Percentiles rank a stretch among this genome's conserved stretches.
Conservation (phyloP, 352 stramenopile species). For the Peronospora tabacina region DNA sequence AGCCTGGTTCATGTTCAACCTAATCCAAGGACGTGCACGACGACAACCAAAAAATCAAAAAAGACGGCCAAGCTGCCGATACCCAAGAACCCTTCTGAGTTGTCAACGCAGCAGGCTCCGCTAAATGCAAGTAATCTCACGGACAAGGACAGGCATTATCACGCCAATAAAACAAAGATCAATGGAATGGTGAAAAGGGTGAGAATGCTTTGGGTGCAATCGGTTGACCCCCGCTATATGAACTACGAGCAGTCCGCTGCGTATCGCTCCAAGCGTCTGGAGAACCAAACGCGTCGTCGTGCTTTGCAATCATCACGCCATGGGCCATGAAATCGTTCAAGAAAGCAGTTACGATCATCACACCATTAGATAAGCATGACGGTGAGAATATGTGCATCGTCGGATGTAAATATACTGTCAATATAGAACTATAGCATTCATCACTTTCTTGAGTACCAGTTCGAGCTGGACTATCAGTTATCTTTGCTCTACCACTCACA, state of each 20-base stretch:
- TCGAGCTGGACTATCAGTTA: not conserved
- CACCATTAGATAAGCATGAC: not conserved
- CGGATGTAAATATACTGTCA: not conserved
- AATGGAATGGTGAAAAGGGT: not conserved
- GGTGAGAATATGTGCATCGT: not conserved
- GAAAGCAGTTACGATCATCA: not conserved
- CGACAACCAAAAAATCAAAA: not conserved
- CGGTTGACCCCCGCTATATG: conserved; percentile 10
- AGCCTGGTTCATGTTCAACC: not conserved
- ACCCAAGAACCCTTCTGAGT: not conserved
- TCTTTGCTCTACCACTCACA: conserved; percentile 15
- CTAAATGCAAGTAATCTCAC: not conserved
- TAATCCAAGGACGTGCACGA: not conserved
- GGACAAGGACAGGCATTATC: not conserved
- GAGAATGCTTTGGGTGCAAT: not conserved
- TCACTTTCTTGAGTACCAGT: not conserved
- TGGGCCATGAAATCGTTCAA: not conserved
- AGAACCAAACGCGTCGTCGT: conserved; percentile 8
- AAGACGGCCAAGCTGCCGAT: not conserved
- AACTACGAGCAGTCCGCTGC: conserved; percentile 9
- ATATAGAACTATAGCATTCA: not conserved
- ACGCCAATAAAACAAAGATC: not conserved
- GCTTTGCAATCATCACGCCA: conserved; percentile 1
- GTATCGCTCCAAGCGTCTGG: conserved; percentile 8
- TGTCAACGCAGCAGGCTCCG: not conserved